Percentiles rank a stretch among this genome's conserved stretches.
phyloP scores from a whole-genome alignment of 2,329 filamentous ascomycete species.

The Fusarium keratoplasticum region DNA sequence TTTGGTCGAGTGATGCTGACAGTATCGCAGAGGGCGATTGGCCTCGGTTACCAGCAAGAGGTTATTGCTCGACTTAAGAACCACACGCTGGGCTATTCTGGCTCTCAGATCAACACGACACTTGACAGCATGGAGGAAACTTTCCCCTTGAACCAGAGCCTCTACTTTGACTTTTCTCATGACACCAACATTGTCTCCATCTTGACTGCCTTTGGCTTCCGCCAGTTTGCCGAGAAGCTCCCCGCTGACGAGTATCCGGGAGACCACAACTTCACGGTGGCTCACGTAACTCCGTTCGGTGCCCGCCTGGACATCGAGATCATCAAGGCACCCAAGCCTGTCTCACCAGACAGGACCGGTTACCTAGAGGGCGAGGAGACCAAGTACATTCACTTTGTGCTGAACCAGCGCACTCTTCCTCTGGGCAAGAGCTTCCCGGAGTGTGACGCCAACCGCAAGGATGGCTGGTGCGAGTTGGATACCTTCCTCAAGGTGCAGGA shows the following conservation, averaged over 20 bases:
- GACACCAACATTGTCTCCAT: slow-evolving; percentile 80
- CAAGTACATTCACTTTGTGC: slow-evolving; percentile 78
- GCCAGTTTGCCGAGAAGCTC: slow-evolving; percentile 73
- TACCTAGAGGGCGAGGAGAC: slow-evolving; percentile 68
- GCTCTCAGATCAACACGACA: slow-evolving; percentile 75
- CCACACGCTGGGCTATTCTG: slow-evolving; percentile 69
- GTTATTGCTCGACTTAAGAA: slow-evolving; percentile 77
- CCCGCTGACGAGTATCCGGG: slow-evolving; percentile 66
- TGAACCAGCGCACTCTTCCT: slow-evolving; percentile 80
- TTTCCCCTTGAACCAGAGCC: slow-evolving; percentile 78
- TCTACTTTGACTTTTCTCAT: slow-evolving; percentile 84
- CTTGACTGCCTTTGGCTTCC: slow-evolving; percentile 78
- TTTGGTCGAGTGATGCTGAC: not conserved
- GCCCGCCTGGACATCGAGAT: slow-evolving; percentile 80
- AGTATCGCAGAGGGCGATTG: slow-evolving; percentile 68
- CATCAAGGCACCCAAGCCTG: slow-evolving; percentile 73
- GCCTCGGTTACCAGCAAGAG: slow-evolving; percentile 79
- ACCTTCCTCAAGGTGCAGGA: slow-evolving; percentile 74
- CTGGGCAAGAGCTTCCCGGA: slow-evolving; percentile 73
- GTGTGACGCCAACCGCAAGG: slow-evolving; percentile 71
- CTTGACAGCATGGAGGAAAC: slow-evolving; percentile 75
- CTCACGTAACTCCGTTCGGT: slow-evolving; percentile 77
- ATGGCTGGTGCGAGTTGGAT: slow-evolving; percentile 81
- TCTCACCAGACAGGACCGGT: slow-evolving; percentile 65
- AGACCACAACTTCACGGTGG: slow-evolving; percentile 72